Evolutionary conservation across 139 green algal species (phyloP), one percentile per base, ranked within the genome.

Genomic region (Closterium sp.): DNA sequence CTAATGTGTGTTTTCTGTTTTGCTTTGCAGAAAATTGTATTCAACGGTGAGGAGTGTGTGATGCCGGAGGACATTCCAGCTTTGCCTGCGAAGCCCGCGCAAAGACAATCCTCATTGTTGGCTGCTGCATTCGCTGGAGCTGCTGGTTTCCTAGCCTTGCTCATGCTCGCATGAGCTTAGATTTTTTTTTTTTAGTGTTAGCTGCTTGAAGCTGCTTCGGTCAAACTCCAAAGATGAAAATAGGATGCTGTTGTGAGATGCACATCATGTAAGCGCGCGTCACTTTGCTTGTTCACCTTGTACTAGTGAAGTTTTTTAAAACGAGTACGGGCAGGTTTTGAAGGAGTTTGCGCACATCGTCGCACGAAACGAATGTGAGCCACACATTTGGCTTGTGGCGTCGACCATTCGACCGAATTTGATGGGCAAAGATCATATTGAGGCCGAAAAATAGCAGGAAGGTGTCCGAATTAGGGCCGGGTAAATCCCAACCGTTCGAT

Each of bases 21-120:
- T 34, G 86, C 30, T 0, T 17, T 70, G 89, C 89, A 93, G 90
- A 70, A 73, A 32, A 73, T 93, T 31, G 50, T 90, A 7, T 93
- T 93, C 90, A 93, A 93, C 30, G 90, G 90, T 50, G 90, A 93
- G 85, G 85, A 93, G 31, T 93, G 90, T 31, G 79, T 93, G n/a
- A 91, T 93, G 90, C 90, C 90, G 19, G 31, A 62, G n/a, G 30
- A 79, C 7, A 91, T 91, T 84, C 90, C 90, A 24, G 91, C 90
- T 24, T 73, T 93, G 17, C 90, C 90, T 45, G 62, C 27, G 87
- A 87, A 31, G 29, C 32, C 87, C 73, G 87, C 87, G 1, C 24
- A 42, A 45, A 30, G 32, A 62, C n/a, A 45, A 50, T 31, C 27
- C 24, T 4, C 32, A 6, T n/a, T 62, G 32, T 45, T 31, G 32